Evolutionary conservation across 768 basidiomycete species (phyloP), one percentile per base, ranked within the genome.

Genomic region (Naganishia kalamii): DNA sequence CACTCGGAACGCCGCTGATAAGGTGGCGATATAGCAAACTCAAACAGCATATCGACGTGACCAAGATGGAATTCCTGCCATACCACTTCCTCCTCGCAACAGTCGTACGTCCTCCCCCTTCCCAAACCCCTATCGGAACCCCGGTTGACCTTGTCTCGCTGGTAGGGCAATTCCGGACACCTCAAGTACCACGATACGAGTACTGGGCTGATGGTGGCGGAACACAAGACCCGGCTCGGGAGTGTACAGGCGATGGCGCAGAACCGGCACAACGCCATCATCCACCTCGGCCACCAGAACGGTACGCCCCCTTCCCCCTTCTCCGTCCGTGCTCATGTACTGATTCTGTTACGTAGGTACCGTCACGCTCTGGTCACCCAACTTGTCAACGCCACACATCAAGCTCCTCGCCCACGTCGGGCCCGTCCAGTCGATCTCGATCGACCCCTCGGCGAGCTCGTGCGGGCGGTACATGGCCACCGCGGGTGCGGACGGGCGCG

Each of bases 101-200:
- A 67, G 82, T 92, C 17, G 91, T 92, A 74, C 63, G 88, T 82
- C 40, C 19, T 25, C 23, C 48, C 13, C 23, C 23, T 11, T 19
- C 6, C 41, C 5, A 27, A 4, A 2, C 17, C 30, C 35, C 4
- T 49, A 37, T 21, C 29, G 5, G 13, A 19, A 12, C 29, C 4
- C 32, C 35, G 13, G 15, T 47, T 46, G 33, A 21, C 23, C 49
- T 10, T 17, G 7, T 6, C 19, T 23, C 35, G 15, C 10, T 63
- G n/a, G 86, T 63, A 77, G 90, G 90, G 92, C 7, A 89, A 92
- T 72, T 81, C 90, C 15, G 94, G 96, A 2, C 90, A 86, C 77
- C 82, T 98, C 0, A 93, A 93, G 80, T 99, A 97, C 79, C 92
- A 94, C 80, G 96, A 99, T 74, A 93, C 90, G 0, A 92, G 94